Evolutionary conservation across 1,284 basidiomycete species (phyloP).

Genomic region (Omphalotus olearius): DNA sequence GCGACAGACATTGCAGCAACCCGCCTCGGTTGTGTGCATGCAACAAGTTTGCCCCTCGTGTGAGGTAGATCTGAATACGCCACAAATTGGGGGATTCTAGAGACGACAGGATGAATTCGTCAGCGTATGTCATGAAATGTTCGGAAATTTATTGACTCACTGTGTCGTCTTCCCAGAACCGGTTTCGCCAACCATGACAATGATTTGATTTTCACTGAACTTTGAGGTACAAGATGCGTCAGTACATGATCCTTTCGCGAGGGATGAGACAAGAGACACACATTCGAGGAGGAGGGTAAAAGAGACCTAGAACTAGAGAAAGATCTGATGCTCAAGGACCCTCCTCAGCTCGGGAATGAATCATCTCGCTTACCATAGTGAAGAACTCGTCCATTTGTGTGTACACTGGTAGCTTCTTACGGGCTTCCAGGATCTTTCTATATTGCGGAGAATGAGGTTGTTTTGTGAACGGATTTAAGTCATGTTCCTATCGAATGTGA

Average conservation of each 20-base stretch:
- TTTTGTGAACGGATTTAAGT: slow-evolving; percentile 88
- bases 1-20: slow-evolving; percentile 98
- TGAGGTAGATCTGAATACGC: slow-evolving; percentile 91
- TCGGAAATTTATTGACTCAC: slow-evolving; percentile 39
- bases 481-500: slow-evolving; percentile 56
- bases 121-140: slow-evolving; percentile 16
- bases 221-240: slow-evolving; percentile 24
- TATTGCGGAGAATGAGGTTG: slow-evolving; percentile 76
- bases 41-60: slow-evolving; percentile 85
- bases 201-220: slow-evolving; percentile 87
- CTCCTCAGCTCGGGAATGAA: slow-evolving; percentile 22
- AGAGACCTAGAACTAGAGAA: slow-evolving; percentile 14
- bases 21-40: slow-evolving; percentile 95
- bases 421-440: slow-evolving; percentile 79
- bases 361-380: slow-evolving; percentile 62
- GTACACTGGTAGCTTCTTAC: slow-evolving; percentile 91
- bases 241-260: not conserved
- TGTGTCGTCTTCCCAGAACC: slow-evolving; percentile 99
- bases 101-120: slow-evolving; percentile 22
- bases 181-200: slow-evolving; percentile 97
- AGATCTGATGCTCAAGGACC: slow-evolving; percentile 29
- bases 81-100: slow-evolving; percentile 92
- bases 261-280: slow-evolving; percentile 5
- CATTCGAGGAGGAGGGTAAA: slow-evolving; percentile 14
- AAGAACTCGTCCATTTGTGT: slow-evolving; percentile 92